Conservation (phyloP, 1,284 basidiomycete species). For the Afroboletus lepidellus region DNA sequence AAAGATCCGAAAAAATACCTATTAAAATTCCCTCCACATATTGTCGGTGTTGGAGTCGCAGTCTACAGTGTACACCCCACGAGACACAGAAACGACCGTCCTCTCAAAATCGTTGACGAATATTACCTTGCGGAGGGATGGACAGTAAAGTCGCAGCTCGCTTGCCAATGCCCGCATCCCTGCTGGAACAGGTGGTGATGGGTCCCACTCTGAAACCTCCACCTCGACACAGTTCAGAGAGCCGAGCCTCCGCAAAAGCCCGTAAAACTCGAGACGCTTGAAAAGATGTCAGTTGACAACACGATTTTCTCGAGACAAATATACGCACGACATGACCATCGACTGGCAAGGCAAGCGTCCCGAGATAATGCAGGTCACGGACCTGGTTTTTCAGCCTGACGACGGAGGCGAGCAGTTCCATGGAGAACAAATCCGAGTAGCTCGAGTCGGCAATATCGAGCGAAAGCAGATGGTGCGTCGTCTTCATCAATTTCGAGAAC, state of each 20-base stretch:
- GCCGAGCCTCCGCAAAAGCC: constrained; percentile 50
- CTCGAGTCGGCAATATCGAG: constrained; percentile 61
- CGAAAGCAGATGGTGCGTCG: constrained; percentile 44
- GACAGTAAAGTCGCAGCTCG: constrained; percentile 59
- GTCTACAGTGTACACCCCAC: constrained; percentile 44
- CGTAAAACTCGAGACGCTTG: constrained; percentile 63
- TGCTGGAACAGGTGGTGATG: constrained; percentile 47
- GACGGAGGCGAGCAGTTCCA: constrained; percentile 48
- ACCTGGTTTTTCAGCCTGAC: constrained; percentile 36
- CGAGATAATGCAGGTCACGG: constrained; percentile 52
- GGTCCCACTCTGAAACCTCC: constrained; percentile 63
- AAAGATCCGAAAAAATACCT: constrained; percentile 9
- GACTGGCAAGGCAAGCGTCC: constrained; percentile 52
- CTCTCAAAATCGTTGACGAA: constrained; percentile 64
- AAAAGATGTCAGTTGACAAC: constrained; percentile 12
- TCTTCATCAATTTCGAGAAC: constrained; percentile 43
- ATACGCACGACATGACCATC: constrained; percentile 42
- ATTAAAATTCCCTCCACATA: constrained; percentile 52
- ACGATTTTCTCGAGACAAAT: constrained; percentile 38
- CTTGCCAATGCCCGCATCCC: constrained; percentile 56
- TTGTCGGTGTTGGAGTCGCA: constrained; percentile 42
- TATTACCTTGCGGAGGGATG: constrained; percentile 47
- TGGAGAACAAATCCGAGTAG: constrained; percentile 52
- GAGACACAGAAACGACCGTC: constrained; percentile 44
- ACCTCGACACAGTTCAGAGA: constrained; percentile 55